Base-by-base conservation (phyloP, 2,329 filamentous ascomycete species). In the Trichoderma lentiforme region DNA sequence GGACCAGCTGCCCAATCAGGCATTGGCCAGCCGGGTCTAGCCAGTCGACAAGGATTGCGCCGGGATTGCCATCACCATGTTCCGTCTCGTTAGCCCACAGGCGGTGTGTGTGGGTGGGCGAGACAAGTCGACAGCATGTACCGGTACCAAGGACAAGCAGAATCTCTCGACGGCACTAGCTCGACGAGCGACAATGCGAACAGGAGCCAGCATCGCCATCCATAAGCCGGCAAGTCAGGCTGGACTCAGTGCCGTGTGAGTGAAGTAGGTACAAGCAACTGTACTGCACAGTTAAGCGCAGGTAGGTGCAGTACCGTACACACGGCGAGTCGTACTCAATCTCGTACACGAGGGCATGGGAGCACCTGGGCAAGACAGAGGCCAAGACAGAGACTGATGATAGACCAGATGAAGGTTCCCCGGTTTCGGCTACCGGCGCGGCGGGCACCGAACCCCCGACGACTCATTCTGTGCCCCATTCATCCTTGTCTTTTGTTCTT, bases 1-100 rank as follows among this genome's bases (percentile, higher is more conserved):
- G 82, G 80, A 80, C 77, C 78, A 81, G 77, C 79, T 85, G 82
- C 84, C 86, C 83, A 87, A 88, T 85, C 76, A 79, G 82, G 84
- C 79, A 84, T 80, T 79, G 76, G 78, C 82, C 75, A 78, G 76
- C 85, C 84, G 84, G 83, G 79, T 76, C 85, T 85, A 86, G 80
- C 78, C 80, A 81, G 78, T 79, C 77, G 81, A 77, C 79, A 79
- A 83, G 80, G 79, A 79, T 79, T 79, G 74, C 75, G 76, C 81
- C 79, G 79, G 81, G 78, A 79, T 80, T 80, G 76, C 76, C 75
- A 75, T 77, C 75, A 76, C 75, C 75, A 72, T 51, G 71, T 62
- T 71, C 64, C 63, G 76, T 75, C 76, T 78, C 76, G 78, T 77
- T 77, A 77, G 77, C 75, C 76, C 79, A 77, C 75, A 78, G 75